Base-by-base conservation (phyloP, 805 yeast species). In the Debaryomyces prosopidis region DNA sequence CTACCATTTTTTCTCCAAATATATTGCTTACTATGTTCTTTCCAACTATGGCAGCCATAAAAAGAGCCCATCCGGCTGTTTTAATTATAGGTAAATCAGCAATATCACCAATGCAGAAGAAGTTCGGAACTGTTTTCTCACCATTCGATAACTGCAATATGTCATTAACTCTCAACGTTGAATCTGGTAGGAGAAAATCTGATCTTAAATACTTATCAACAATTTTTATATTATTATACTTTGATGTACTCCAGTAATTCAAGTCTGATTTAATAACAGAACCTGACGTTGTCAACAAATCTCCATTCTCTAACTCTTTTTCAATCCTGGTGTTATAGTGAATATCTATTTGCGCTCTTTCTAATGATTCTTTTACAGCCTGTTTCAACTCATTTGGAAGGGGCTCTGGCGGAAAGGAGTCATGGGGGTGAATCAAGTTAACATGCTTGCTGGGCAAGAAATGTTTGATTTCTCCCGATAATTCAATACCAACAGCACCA, bases 401-500 rank as follows among this genome's bases (percentile, higher is more conserved):
- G 6, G 62, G 57, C 48, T 71, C 76, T 1, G 75, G 74, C 2
- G 77, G 78, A n/a, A 73, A 59, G 14, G 46, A 43, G 0, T 58
- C 55, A 50, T 74, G 74, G 5, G 79, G 78, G 51, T 74, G 79
- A 7, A 73, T 58, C 44, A 74, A 53, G 4, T 48, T 59, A 9
- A 77, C 70, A 9, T 53, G 55, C 48, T 73, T 71, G 4, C 64
- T 63, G 1, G 70, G 68, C 48, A 60, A 74, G 15, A 56, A 52
- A 38, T 57, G 63, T 39, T 66, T 74, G 39, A 79, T 59, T 45
- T 79, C 82, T 26, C 73, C 79, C 1, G 80, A 77, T 19, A 73
- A 60, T 54, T 79, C 82, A 36, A 76, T 69, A 2, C 82, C 82
- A 17, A 76, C 58, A 1, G 81, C 77, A 16, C 83, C 83, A 12